Conservation (phyloP, 176 grass and related monocot species). For the Carex pumila region DNA sequence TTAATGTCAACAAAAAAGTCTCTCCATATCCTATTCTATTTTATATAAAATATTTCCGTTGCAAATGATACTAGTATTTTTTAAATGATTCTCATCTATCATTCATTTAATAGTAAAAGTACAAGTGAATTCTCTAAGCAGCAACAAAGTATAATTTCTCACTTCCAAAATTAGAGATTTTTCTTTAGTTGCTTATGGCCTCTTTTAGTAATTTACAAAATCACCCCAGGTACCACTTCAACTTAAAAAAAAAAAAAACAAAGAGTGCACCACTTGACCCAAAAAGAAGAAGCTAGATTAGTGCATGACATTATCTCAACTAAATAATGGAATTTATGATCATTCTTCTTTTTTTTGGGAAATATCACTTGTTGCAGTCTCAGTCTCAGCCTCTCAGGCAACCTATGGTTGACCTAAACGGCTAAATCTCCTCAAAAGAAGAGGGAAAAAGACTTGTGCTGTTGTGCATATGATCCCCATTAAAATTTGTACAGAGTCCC, state of each 20-base stretch:
- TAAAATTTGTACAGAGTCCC: background rate
- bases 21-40: too few species aligned
- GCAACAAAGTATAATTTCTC: too few species aligned
- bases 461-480: background rate
- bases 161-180: background rate
- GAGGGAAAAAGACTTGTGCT: background rate
- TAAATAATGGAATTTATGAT: background rate
- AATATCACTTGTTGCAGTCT: background rate
- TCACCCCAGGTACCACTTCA: background rate
- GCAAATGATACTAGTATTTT: too few species aligned
- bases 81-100: too few species aligned
- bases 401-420: background rate
- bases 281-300: background rate
- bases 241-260: background rate
- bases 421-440: slow-evolving; percentile 1
- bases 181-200: background rate
- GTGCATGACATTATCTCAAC: background rate
- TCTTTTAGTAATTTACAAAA: background rate
- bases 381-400: too few species aligned
- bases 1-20: too few species aligned
- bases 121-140: too few species aligned
- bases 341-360: background rate
- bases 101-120: too few species aligned
- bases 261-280: too few species aligned
- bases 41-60: too few species aligned